A percentile compares a stretch with the other conserved stretches of the same genome.
Evolutionary conservation across 495 filamentous ascomycete species (phyloP).

Genomic region (Xylaria castorea): DNA sequence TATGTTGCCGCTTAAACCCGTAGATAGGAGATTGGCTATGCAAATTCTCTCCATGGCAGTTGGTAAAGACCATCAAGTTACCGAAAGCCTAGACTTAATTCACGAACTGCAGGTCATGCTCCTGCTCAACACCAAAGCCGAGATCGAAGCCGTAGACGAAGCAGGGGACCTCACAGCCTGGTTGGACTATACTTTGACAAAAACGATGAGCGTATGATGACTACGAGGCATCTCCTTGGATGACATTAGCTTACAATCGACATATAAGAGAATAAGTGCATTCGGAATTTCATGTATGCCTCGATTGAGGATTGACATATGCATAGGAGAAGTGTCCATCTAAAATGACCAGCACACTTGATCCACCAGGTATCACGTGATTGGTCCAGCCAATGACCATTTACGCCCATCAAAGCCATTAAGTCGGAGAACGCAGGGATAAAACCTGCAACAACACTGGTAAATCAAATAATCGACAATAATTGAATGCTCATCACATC

Average conservation of each 20-base stretch:
- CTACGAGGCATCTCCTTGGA: background rate
- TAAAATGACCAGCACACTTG: background rate
- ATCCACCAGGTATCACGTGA: conserved; percentile 18
- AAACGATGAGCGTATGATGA: conserved; percentile 33
- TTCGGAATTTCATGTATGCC: conserved; percentile 5
- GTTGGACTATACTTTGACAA: conserved; percentile 56
- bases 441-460: background rate
- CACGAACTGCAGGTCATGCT: conserved; percentile 84
- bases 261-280: background rate
- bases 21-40: conserved; percentile 72
- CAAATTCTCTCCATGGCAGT: conserved; percentile 65
- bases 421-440: background rate
- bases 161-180: conserved; percentile 65
- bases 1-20: conserved; percentile 59
- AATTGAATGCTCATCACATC: background rate
- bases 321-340: background rate
- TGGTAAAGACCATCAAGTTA: conserved; percentile 3
- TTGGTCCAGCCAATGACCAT: conserved; percentile 20
- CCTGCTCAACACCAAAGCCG: conserved; percentile 83
- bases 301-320: background rate
- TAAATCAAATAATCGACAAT: conserved; percentile 10
- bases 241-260: background rate
- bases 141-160: conserved; percentile 83
- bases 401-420: background rate
- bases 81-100: conserved; percentile 54